Evolutionary conservation across 495 filamentous ascomycete species (phyloP).

Genomic region (Talaromyces trachyspermus): DNA sequence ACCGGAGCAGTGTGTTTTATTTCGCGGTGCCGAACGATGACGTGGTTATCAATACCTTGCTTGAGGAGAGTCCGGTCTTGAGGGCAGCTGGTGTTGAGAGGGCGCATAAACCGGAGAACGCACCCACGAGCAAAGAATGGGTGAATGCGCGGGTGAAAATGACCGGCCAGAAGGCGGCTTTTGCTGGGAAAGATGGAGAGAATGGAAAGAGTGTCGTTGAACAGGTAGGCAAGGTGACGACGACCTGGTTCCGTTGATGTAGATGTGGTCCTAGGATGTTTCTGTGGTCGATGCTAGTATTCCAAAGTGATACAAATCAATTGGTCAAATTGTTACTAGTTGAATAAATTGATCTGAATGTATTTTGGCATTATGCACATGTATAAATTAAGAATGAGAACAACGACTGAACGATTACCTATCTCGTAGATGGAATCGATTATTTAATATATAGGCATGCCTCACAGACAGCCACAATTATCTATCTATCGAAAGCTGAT

Average conservation of each 20-base stretch:
- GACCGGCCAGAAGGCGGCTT: not conserved
- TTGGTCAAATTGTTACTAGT: too few relatives aligned
- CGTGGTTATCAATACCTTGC: not conserved
- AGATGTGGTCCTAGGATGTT: too few relatives aligned
- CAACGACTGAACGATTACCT: too few relatives aligned
- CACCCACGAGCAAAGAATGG: not conserved
- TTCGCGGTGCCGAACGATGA: not conserved
- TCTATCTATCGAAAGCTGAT: too few relatives aligned
- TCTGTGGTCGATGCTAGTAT: too few relatives aligned
- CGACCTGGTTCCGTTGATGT: not conserved
- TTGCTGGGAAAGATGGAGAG: not conserved
- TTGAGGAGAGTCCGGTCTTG: not conserved
- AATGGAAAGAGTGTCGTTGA: not conserved
- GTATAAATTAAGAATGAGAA: too few relatives aligned
- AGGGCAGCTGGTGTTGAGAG: not conserved
- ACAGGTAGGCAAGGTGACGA: not conserved
- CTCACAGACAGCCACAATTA: too few relatives aligned
- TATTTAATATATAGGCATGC: too few relatives aligned
- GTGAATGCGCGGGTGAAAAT: slow-evolving; percentile 1
- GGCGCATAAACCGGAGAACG: not conserved
- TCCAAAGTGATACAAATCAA: too few relatives aligned
- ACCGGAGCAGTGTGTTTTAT: slow-evolving; percentile 1
- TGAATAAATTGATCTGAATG: too few relatives aligned
- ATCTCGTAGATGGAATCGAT: too few relatives aligned
- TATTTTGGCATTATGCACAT: too few relatives aligned